phyloP scores from a whole-genome alignment of 768 basidiomycete species.

The Mrakia hoshinonis region DNA sequence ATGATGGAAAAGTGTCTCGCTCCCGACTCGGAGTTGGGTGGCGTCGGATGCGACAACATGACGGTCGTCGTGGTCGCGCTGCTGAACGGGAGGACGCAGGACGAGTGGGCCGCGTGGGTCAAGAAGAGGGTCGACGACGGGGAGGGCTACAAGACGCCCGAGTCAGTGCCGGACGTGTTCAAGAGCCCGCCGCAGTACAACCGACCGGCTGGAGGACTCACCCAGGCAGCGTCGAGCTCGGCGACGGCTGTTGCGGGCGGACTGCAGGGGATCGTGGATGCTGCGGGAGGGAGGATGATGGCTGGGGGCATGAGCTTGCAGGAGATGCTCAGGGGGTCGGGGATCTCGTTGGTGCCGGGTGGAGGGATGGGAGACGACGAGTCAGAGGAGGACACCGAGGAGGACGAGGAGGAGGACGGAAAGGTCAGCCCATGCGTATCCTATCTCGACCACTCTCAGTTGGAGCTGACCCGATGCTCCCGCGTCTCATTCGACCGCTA shows the following conservation, averaged over 20 bases:
- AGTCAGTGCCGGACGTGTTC: conserved; percentile 65
- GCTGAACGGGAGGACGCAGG: conserved; percentile 73
- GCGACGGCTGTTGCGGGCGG: background rate
- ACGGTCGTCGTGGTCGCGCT: conserved; percentile 85
- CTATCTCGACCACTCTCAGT: background rate
- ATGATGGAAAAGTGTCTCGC: conserved; percentile 90
- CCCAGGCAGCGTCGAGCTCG: conserved; percentile 31
- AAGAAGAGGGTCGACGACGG: conserved; percentile 65
- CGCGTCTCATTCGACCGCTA: background rate
- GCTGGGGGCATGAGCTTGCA: conserved; percentile 27
- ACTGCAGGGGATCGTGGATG: conserved; percentile 6
- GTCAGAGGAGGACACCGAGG: conserved; percentile 34
- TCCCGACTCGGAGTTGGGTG: conserved; percentile 82
- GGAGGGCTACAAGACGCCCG: conserved; percentile 67
- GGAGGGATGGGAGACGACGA: conserved; percentile 32
- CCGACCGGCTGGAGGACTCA: conserved; percentile 13
- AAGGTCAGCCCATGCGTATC: background rate
- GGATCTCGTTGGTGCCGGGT: conserved; percentile 13
- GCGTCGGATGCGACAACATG: conserved; percentile 99
- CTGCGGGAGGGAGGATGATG: conserved; percentile 25
- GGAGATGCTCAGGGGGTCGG: conserved; percentile 24
- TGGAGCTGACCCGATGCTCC: background rate
- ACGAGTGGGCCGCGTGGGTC: conserved; percentile 89
- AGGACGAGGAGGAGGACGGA: background rate
- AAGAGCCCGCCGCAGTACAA: conserved; percentile 26